Base-by-base conservation (phyloP, 805 yeast species). In the Yamadazyma kitorensis region DNA sequence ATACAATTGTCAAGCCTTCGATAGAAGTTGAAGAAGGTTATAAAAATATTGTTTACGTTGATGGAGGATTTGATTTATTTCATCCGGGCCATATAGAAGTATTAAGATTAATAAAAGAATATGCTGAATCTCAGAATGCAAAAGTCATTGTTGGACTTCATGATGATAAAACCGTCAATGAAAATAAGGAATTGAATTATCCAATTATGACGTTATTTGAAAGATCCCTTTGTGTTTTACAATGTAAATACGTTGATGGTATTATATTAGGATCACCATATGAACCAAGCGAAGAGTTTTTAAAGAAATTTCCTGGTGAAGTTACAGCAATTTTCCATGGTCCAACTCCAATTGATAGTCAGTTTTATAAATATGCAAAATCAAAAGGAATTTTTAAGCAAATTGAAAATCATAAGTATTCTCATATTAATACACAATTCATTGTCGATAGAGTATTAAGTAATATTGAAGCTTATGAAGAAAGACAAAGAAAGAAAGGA, bases 31-130 rank as follows among this genome's bases (percentile, higher is more conserved):
- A 24, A 31, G 23, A 44, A 28, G 33, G 41, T 37, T 41, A 54
- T 32, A 20, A 36, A n/a, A 49, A 47, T 34, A 45, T 70, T 10
- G 66, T 65, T 32, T 86, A 83, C 51, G 71, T 86, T 12, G 83
- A 78, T 44, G 98, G 97, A 9, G 83, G 84, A 1, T 93, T 89
- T 63, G 98, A 93, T 57, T 68, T 93, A 35, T 89, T 93, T 62
- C 88, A 87, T 56, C 88, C 95, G 14, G 97, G 95, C 14, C 97
- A 93, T 55, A 86, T 91, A 37, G 82, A 80, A 45, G 82, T 82
- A 7, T 65, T 91, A 41, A 64, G 72, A 37, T 54, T 64, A 11
- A 71, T 82, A 15, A 57, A 57, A 22, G 45, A 50, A 15, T 41
- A 48, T 4, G 52, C 51, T 11, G 24, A 31, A 1, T 31, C 36